Evolutionary conservation across 352 stramenopile species (phyloP), one percentile per base, ranked within the genome.

Genomic region (Globisporangium cederbergense): DNA sequence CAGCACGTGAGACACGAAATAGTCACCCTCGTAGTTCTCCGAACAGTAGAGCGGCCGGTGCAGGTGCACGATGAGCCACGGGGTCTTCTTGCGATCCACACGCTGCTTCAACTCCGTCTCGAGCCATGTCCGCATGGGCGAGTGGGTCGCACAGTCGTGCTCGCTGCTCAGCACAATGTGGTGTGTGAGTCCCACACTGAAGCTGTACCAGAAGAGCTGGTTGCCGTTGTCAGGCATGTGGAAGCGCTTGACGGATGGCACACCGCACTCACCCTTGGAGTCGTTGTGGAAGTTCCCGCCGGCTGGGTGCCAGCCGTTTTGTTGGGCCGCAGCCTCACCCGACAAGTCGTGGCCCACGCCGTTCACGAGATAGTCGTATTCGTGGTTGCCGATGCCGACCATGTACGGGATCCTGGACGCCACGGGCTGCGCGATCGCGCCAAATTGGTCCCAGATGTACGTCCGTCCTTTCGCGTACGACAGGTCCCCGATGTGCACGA

Each of bases 401-500:
- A 88, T 79, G 79, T 89, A 64, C 81, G 90, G 85, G 2, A 97
- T 67, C n/a, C 63, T 64, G 9, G 76, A 74, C 3, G 88, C 75
- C 68, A 93, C 81, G 2, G 81, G 74, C 72, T 92, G 61, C 55
- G 96, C 81, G 57, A 96, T 77, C n/a, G 81, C 58, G 28, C 85
- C 73, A 60, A 84, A 89, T 64, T 90, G 78, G 46, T 97, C 88
- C 90, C 90, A 97, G 34, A 89, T 53, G 36, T 71, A 87, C 18
- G 86, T 89, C 3, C 72, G 58, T 0, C 77, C 75, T 30, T 71
- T 74, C 30, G 88, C 83, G 67, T 96, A 96, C 52, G 75, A 83
- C 20, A 91, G 59, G 59, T 95, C 88, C 18, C 88, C 88, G 22
- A 95, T 72, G 62, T 94, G 85, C 67, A 96, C 71, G 9, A 95